Evolutionary conservation across 345 rosid species (phyloP), one percentile per base, ranked within the genome.

Genomic region (Limnanthes douglasii): DNA sequence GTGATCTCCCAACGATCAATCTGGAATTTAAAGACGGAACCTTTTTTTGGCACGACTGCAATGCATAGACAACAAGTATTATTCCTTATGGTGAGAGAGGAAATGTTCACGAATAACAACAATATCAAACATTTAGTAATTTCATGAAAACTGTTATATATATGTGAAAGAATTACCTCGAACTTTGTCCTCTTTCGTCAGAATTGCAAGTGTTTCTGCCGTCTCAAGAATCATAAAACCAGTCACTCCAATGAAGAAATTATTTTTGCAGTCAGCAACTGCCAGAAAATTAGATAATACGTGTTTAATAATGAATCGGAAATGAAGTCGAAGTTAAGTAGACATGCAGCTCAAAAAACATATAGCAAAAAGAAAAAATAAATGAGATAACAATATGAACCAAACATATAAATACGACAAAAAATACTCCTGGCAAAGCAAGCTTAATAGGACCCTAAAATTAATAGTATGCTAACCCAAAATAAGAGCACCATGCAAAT

Each of bases 171-270:
- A 15, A 35, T 45, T 60, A 83, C 98, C 92, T 34, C 11, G 48
- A 34, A 88, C 41, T 55, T 66, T 64, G 42, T 90, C 50, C 5
- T 74, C 79, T 50, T 62, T 61, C 12, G 71, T 74, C 38, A 90
- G 60, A 37, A 90, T 61, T 35, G 79, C 92, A 70, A 84, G 75
- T 54, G 94, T 80, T 63, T 76, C 69, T 5, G 82, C 66, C 55
- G 96, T 90, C 70, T 84, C 98, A n/a, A 76, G 80, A 50, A 77
- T 61, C 92, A 90, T 61, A 43, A 84, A 66, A 34, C 98, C 94
- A 36, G 59, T 60, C 39, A 76, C 61, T 37, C 93, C 94, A 46
- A 59, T 64, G 44, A 72, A 57, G 41, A 83, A 60, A 18, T 51
- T 48, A 46, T 65, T 51, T 65, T 63, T 80, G 41, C 92, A 72